Conservation (phyloP, 208 protist genomes). For the Leishmania braziliensis region DNA sequence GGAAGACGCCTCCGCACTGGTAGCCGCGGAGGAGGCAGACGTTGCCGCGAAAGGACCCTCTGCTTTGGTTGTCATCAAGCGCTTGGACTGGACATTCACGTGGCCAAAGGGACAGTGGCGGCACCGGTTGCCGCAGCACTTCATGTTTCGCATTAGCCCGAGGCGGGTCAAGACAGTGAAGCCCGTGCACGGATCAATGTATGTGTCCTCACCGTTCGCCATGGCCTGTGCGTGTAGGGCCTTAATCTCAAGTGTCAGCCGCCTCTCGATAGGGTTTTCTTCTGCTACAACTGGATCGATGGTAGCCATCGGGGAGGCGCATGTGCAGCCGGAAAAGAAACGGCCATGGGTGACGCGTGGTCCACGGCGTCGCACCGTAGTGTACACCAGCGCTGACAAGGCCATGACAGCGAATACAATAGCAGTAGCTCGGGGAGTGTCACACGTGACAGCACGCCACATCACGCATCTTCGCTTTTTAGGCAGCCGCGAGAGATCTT, state of each 20-base stretch:
- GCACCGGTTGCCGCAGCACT: constrained; percentile 54
- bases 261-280: constrained; percentile 33
- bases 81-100: constrained; percentile 35
- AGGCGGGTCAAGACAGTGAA: constrained; percentile 57
- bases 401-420: constrained; percentile 14
- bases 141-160: constrained; percentile 29
- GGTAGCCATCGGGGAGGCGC: neutral
- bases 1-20: neutral
- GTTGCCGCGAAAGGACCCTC: neutral
- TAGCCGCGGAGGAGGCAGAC: constrained; percentile 6
- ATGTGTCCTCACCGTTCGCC: constrained; percentile 33
- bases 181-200: constrained; percentile 50
- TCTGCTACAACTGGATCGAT: constrained; percentile 17
- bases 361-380: constrained; percentile 1
- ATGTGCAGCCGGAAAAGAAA: neutral
- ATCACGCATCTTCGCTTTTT: neutral
- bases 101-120: constrained; percentile 65
- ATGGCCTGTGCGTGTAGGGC: constrained; percentile 35
- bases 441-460: neutral
- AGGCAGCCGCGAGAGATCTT: neutral
- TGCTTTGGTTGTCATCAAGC: constrained; percentile 2
- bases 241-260: constrained; percentile 25
- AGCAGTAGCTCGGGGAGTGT: neutral
- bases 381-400: constrained; percentile 9
- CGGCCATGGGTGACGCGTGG: neutral